Evolutionary conservation across 305 asterid species (phyloP).

Genomic region (Fraxinus paxiana): DNA sequence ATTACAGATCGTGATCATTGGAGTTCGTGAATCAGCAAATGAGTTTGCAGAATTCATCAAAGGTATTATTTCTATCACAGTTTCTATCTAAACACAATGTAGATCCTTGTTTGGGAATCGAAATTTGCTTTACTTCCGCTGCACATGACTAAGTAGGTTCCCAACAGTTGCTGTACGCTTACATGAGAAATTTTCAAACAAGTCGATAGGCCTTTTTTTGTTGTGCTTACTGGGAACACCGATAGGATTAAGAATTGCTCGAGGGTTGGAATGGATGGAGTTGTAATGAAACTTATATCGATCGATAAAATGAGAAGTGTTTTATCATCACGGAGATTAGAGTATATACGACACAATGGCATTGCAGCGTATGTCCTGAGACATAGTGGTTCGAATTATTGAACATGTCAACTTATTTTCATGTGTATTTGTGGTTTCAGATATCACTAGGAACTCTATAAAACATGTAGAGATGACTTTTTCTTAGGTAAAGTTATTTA

Average conservation of each 20-base stretch:
- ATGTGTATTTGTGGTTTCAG: slow-evolving; percentile 3
- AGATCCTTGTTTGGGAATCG: too few species aligned
- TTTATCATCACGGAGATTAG: slow-evolving; percentile 4
- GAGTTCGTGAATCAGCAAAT: too few species aligned
- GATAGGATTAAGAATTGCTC: slow-evolving; percentile 64
- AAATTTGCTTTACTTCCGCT: too few species aligned
- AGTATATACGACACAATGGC: neutral
- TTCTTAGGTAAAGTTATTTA: slow-evolving; percentile 26
- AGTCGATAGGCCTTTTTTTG: slow-evolving; percentile 54
- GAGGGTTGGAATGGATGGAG: slow-evolving; percentile 82
- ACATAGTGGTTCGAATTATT: neutral
- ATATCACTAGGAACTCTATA: neutral
- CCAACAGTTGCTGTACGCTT: slow-evolving; percentile 52
- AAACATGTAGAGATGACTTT: slow-evolving; percentile 28
- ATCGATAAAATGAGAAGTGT: slow-evolving; percentile 79
- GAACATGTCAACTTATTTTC: neutral
- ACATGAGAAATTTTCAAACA: slow-evolving; percentile 61
- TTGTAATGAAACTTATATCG: slow-evolving; percentile 69
- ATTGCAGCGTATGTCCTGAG: neutral
- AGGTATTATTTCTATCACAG: too few species aligned
- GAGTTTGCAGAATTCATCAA: too few species aligned
- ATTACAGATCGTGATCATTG: too few species aligned
- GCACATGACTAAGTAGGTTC: too few species aligned
- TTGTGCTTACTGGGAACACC: slow-evolving; percentile 66
- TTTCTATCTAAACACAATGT: too few species aligned